Evolutionary conservation across 116 monocot genomes (phyloP), one percentile per base, ranked within the genome.

Genomic region (Cymodocea nodosa): DNA sequence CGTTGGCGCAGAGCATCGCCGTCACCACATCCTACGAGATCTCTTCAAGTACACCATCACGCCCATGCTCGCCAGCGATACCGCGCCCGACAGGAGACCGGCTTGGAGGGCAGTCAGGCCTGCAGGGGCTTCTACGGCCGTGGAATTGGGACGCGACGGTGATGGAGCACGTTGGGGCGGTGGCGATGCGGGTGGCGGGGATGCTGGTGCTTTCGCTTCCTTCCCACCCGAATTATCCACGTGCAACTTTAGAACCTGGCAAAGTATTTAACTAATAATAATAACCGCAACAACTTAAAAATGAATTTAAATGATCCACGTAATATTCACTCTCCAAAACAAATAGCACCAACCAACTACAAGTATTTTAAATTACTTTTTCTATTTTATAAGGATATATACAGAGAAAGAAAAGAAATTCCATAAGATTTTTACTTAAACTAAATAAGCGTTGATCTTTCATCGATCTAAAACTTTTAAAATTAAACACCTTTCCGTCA

Each of bases 241-340:
- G 23, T 92, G 87, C 76, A 92, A 73, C 78, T 80, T 82, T 23
- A 87, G 76, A 71, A 86, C 81, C 90, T 86, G 71, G 49, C 51
- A 70, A n/a, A n/a, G n/a, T n/a, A n/a, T n/a, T n/a, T n/a, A n/a
- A n/a, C n/a, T n/a, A n/a, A n/a, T n/a, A n/a, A n/a, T n/a, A n/a
- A n/a, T n/a, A n/a, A n/a, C n/a, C n/a, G n/a, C n/a, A 34, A 20
- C 11, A 64, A 64, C 12, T 34, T 1, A 9, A 39, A 9, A 39
- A 6, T 39, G 4, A 39, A 39, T 4, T 39, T 4, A 39, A 39
- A 6, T 9, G 7, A 39, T 6, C 4, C 39, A 2, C 9, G 39
- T 39, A 39, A 39, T 0, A 39, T 52, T 15, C n/a, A 10, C 4
- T 52, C 52, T n/a, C n/a, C n/a, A n/a, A n/a, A n/a, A n/a, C n/a